These are phyloP conservation scores for Candida xiaguanensis DNA, from an alignment of 805 yeast species.

Conservation along the genomic window DNA sequence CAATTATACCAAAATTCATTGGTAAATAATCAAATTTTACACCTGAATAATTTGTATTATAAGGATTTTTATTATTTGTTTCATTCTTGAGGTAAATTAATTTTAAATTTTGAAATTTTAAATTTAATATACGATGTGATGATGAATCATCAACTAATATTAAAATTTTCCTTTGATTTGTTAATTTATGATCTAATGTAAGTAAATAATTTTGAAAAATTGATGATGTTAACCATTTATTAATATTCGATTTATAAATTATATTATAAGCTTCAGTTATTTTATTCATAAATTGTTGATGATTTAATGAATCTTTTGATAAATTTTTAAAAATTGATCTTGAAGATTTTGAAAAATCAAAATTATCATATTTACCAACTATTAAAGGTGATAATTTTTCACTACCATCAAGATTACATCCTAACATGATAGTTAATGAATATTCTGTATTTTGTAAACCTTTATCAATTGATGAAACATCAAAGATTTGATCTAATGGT, in stretches of 20 bases:
- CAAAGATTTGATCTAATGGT: slow-evolving; percentile 57
- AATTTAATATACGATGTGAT: slow-evolving; percentile 51
- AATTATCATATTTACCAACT: slow-evolving; percentile 54
- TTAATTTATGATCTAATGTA: slow-evolving; percentile 55
- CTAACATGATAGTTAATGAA: slow-evolving; percentile 53
- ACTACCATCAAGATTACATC: slow-evolving; percentile 59
- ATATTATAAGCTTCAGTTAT: slow-evolving; percentile 50
- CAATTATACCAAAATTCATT: slow-evolving; percentile 60
- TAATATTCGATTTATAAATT: slow-evolving; percentile 55
- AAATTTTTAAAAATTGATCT: slow-evolving; percentile 17
- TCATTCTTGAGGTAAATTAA: slow-evolving; percentile 37
- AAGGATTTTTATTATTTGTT: slow-evolving; percentile 34
- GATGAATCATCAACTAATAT: slow-evolving; percentile 60
- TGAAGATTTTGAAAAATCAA: slow-evolving; percentile 30
- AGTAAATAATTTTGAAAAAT: slow-evolving; percentile 61
- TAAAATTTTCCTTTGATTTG: slow-evolving; percentile 45
- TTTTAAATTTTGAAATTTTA: slow-evolving; percentile 33
- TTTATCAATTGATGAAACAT: slow-evolving; percentile 40
- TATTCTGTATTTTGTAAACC: slow-evolving; percentile 42
- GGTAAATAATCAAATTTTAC: slow-evolving; percentile 54
- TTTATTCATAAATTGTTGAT: slow-evolving; percentile 30
- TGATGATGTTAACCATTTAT: slow-evolving; percentile 61
- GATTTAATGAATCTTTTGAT: slow-evolving; percentile 10
- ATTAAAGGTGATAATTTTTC: slow-evolving; percentile 60
- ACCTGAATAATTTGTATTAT: slow-evolving; percentile 35